phyloP scores from a whole-genome alignment of 257 asterid species.

The Mentha longifolia region DNA sequence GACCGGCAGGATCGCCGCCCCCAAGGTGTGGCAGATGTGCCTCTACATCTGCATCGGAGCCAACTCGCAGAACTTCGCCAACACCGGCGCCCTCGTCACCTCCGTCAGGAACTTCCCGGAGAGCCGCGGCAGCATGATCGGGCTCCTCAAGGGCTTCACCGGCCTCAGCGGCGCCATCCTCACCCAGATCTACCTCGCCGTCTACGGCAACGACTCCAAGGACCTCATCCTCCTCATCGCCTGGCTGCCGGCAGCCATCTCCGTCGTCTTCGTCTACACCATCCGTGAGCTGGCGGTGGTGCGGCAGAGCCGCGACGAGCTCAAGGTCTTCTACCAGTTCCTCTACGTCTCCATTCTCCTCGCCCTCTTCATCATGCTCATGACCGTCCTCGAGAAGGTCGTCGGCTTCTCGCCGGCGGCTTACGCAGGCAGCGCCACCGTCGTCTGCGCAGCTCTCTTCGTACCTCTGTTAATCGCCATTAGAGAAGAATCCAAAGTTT shows the following conservation, averaged over 20 bases:
- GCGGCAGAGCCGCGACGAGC: constrained; percentile 47
- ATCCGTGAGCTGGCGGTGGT: constrained; percentile 69
- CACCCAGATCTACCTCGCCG: constrained; percentile 75
- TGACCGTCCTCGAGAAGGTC: constrained; percentile 60
- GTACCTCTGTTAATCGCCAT: constrained; percentile 61
- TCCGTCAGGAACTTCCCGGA: constrained; percentile 77
- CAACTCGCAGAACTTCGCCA: constrained; percentile 84
- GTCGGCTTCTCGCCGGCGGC: constrained; percentile 54
- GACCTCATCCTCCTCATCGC: constrained; percentile 76
- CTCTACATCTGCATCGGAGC: constrained; percentile 80
- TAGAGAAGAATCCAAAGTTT: constrained; percentile 50
- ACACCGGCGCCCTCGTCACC: constrained; percentile 87
- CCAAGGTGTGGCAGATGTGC: constrained; percentile 83
- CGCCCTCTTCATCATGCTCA: constrained; percentile 72
- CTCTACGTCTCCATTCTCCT: constrained; percentile 54
- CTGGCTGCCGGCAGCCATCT: constrained; percentile 86
- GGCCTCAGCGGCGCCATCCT: constrained; percentile 85
- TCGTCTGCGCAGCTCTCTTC: constrained; percentile 59
- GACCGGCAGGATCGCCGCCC: constrained; percentile 50
- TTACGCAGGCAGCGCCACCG: constrained; percentile 70
- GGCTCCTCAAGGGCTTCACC: constrained; percentile 75
- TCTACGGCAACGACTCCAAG: constrained; percentile 76
- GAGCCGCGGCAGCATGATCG: constrained; percentile 64
- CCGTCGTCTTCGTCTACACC: constrained; percentile 77
- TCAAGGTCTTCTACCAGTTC: constrained; percentile 56